Base-by-base conservation (phyloP, 1,284 basidiomycete species). In the Boletellus dicymbophilus region DNA sequence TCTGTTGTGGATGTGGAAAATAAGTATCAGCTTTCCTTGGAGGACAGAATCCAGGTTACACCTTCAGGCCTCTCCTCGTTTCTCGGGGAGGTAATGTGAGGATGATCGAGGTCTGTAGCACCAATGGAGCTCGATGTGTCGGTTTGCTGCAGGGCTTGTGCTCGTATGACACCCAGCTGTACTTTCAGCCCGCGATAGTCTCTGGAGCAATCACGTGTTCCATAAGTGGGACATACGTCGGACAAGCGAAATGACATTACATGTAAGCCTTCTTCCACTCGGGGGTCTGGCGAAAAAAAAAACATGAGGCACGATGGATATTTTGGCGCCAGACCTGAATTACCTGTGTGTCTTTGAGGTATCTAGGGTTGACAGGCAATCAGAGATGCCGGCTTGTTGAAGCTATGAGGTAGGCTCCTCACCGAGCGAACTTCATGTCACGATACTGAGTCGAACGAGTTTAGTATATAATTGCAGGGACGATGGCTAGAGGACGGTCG, bases 251-350 rank as follows among this genome's bases (percentile, higher is more conserved):
- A 10, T 28, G 6, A 31, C 63, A 79, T 49, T 54, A 89, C 88
- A 90, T 87, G 65, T 90, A 90, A 12, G 85, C 88, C 57, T 75
- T 84, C 62, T 88, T 87, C 88, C 88, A 91, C 70, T 91, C 88
- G 2, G 88, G 83, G 23, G 80, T 82, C 88, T 90, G 12, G 53
- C 13, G 10, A 40, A 34, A 46, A 13, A 13, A 0, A 6, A 30
- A n/a, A n/a, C n/a, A n/a, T n/a, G 45, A 13, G 47, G 44, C 4
- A 50, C 16, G 40, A 49, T 25, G 44, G 27, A 27, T 5, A 27
- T 25, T 5, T 2, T n/a, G 25, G 37, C 26, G 33, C 20, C 6
- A 2, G 12, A 3, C 20, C 6, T 26, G 26, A 28, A 34, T 22
- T 55, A 82, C 87, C 75, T 88, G 87, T 2, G 84, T 85, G 58